phyloP scores from a whole-genome alignment of 306 rosid genomes.

The Vachellia collinsii region DNA sequence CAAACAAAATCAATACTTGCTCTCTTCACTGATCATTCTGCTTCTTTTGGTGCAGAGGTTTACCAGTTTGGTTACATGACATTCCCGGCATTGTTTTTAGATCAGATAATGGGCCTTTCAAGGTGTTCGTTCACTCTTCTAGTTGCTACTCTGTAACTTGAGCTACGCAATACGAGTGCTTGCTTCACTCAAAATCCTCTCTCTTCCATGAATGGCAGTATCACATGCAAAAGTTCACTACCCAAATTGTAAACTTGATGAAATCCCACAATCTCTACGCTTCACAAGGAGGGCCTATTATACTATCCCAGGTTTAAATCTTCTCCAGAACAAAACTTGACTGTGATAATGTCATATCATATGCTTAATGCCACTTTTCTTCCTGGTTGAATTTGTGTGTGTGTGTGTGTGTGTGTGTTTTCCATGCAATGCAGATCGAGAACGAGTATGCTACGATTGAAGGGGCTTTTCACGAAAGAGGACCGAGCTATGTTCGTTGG shows the following conservation, averaged over 20 bases:
- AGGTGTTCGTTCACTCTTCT: constrained; percentile 49
- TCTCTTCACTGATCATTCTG: background rate
- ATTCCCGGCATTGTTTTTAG: constrained; percentile 74
- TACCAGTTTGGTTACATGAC: constrained; percentile 81
- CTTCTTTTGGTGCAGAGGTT: constrained; percentile 57
- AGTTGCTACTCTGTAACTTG: background rate
- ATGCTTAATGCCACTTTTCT: background rate
- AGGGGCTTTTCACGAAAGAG: constrained; percentile 58
- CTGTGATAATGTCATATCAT: background rate
- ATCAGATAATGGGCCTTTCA: constrained; percentile 75
- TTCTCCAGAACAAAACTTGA: background rate
- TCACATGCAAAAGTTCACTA: constrained; percentile 73
- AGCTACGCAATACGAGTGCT: background rate
- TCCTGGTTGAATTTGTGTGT: background rate
- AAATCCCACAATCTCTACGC: constrained; percentile 75
- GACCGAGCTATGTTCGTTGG: constrained; percentile 75
- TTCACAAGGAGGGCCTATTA: constrained; percentile 92
- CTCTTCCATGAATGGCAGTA: constrained; percentile 49
- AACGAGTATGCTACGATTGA: constrained; percentile 73
- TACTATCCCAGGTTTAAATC: constrained; percentile 74
- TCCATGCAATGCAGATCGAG: constrained; percentile 64
- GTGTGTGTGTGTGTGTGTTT: background rate
- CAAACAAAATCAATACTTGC: background rate
- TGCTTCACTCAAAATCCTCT: background rate
- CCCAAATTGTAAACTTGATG: constrained; percentile 72